Conservation (phyloP, 2,329 filamentous ascomycete genomes). For the Blastomyces gilchristii region DNA sequence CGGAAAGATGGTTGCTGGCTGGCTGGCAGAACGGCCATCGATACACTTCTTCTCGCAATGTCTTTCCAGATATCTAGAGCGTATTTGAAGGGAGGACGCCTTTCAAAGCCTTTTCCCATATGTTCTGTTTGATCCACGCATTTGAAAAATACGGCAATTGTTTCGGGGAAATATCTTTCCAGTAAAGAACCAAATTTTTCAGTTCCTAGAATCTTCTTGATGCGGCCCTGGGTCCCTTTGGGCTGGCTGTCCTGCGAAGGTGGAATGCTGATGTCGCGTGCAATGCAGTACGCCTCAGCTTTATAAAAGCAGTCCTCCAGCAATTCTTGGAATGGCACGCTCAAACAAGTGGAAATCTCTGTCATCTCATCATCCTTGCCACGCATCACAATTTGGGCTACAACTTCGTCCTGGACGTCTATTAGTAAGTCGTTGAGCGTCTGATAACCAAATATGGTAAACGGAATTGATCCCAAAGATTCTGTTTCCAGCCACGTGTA, state of each 20-base stretch:
- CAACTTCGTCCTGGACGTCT: constrained; percentile 64
- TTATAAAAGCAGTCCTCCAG: constrained; percentile 63
- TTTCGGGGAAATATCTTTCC: constrained; percentile 61
- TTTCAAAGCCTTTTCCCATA: constrained; percentile 57
- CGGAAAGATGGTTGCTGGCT: constrained; percentile 83
- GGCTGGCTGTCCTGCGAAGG: constrained; percentile 35
- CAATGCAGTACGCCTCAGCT: constrained; percentile 71
- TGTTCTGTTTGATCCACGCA: constrained; percentile 67
- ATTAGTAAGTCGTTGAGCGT: constrained; percentile 57
- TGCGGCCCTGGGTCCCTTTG: constrained; percentile 51
- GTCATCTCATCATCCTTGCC: constrained; percentile 54
- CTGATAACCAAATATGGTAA: constrained; percentile 69
- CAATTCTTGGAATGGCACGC: constrained; percentile 46
- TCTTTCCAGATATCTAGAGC: constrained; percentile 55
- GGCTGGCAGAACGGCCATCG: constrained; percentile 54
- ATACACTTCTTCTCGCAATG: constrained; percentile 61
- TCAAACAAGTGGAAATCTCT: constrained; percentile 51
- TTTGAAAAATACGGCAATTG: constrained; percentile 65
- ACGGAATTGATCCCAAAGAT: constrained; percentile 63
- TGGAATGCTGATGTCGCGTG: constrained; percentile 54
- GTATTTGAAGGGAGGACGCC: constrained; percentile 47
- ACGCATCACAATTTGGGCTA: constrained; percentile 74
- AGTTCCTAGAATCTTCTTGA: constrained; percentile 60
- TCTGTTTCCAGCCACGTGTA: constrained; percentile 77
- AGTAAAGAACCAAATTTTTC: constrained; percentile 55